These are phyloP conservation scores for Diaporthe citriasiana DNA, from an alignment of 2,329 filamentous ascomycete species.

Conservation along the genomic window DNA sequence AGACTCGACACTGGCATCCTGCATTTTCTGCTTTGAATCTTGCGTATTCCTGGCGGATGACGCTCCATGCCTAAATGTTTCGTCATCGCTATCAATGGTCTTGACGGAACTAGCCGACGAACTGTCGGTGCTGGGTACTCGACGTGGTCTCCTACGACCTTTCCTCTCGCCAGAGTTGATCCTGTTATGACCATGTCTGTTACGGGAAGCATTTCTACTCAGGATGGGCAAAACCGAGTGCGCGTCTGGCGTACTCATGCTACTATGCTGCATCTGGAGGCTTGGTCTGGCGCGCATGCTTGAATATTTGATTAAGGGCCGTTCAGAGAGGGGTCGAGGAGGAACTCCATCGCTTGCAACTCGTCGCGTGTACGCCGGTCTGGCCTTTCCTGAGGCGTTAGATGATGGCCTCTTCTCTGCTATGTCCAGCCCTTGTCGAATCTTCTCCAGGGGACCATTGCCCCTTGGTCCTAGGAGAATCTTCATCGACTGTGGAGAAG, in stretches of 20 bases:
- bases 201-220: background rate
- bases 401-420: background rate
- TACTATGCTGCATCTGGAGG: background rate
- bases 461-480: background rate
- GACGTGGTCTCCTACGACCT: background rate
- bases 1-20: background rate
- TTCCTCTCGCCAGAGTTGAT: background rate
- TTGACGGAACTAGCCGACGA: background rate
- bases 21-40: too few species aligned
- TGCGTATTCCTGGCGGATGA: background rate
- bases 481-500: background rate
- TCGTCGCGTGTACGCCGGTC: background rate
- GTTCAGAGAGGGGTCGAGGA: constrained; percentile 38
- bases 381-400: background rate
- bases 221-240: background rate
- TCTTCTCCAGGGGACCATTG: background rate
- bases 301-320: constrained; percentile 31
- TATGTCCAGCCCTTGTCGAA: background rate
- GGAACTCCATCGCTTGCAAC: constrained; percentile 28
- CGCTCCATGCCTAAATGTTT: background rate
- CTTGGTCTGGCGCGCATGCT: constrained; percentile 6
- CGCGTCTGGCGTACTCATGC: background rate
- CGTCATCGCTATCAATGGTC: background rate
- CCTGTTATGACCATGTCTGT: background rate
- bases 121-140: background rate